These are phyloP conservation scores for Drechslerella coelobrocha DNA, from an alignment of 2,329 filamentous ascomycete genomes.

Conservation along the genomic window DNA sequence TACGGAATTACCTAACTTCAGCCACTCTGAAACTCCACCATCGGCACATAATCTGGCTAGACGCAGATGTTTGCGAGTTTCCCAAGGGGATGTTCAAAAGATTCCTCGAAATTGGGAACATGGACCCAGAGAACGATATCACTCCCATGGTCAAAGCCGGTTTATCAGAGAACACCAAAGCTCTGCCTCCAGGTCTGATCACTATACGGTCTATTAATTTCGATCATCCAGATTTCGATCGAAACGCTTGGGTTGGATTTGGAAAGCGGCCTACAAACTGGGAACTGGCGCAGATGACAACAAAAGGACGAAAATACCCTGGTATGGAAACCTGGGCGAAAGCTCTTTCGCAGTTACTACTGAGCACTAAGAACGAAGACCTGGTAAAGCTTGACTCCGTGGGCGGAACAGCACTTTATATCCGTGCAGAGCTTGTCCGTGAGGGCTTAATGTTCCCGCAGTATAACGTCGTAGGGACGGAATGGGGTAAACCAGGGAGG, in stretches of 20 bases:
- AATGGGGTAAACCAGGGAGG: slow-evolving; percentile 57
- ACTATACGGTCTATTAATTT: slow-evolving; percentile 57
- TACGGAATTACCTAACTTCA: slow-evolving; percentile 58
- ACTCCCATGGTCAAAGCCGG: neutral
- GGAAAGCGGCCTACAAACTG: slow-evolving; percentile 48
- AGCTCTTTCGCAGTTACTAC: slow-evolving; percentile 37
- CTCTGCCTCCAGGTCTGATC: slow-evolving; percentile 54
- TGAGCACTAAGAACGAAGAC: slow-evolving; percentile 55
- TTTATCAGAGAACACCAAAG: neutral
- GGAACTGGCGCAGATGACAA: slow-evolving; percentile 52
- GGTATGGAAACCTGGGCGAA: slow-evolving; percentile 24
- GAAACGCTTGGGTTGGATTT: slow-evolving; percentile 57
- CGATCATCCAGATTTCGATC: slow-evolving; percentile 57
- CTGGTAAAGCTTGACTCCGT: slow-evolving; percentile 57
- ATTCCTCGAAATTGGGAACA: slow-evolving; percentile 54
- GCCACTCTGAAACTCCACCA: slow-evolving; percentile 55
- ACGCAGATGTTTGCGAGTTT: slow-evolving; percentile 57
- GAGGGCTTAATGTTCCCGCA: slow-evolving; percentile 57
- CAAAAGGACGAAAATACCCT: slow-evolving; percentile 51
- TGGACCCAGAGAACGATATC: slow-evolving; percentile 42
- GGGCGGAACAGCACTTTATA: slow-evolving; percentile 57
- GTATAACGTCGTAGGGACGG: slow-evolving; percentile 57
- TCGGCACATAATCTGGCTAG: slow-evolving; percentile 57
- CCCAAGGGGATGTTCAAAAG: slow-evolving; percentile 57
- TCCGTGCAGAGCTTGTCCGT: slow-evolving; percentile 56